These are phyloP conservation scores for Leavenworthia alabamica DNA, from an alignment of 345 rosid species.

Conservation along the genomic window DNA sequence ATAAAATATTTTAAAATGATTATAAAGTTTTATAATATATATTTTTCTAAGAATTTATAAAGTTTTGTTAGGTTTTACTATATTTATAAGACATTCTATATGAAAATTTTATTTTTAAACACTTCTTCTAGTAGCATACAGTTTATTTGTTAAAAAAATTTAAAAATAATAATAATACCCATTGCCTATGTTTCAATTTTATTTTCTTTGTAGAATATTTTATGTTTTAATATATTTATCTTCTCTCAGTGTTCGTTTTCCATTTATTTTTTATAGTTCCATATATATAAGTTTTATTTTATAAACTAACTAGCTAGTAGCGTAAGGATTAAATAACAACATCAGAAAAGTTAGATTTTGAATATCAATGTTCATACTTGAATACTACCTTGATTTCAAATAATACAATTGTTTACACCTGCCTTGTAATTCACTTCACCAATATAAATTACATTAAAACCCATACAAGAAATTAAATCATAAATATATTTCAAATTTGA, in stretches of 20 bases:
- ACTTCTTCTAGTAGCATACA: not conserved
- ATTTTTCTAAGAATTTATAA: not conserved
- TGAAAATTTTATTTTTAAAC: not conserved
- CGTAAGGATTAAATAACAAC: not conserved
- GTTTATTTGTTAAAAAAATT: not conserved
- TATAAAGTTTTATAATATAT: not conserved
- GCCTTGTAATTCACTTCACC: not conserved
- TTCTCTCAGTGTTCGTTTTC: not conserved
- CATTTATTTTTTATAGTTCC: not conserved
- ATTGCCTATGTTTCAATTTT: not conserved
- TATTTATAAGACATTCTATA: not conserved
- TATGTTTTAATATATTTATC: not conserved
- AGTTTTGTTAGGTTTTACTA: not conserved
- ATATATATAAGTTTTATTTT: not conserved
- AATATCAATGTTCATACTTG: conserved; percentile 12
- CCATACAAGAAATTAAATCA: not conserved
- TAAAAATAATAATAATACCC: not conserved
- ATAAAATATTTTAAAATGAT: no score
- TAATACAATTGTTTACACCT: not conserved
- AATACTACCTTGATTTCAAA: not conserved
- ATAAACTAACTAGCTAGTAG: not conserved
- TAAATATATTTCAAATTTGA: not conserved
- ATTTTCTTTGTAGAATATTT: not conserved
- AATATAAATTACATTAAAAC: not conserved
- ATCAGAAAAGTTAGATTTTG: not conserved